These are phyloP conservation scores for Cladosporium sp. DNA, from an alignment of 2,329 filamentous ascomycete genomes.

Conservation along the genomic window DNA sequence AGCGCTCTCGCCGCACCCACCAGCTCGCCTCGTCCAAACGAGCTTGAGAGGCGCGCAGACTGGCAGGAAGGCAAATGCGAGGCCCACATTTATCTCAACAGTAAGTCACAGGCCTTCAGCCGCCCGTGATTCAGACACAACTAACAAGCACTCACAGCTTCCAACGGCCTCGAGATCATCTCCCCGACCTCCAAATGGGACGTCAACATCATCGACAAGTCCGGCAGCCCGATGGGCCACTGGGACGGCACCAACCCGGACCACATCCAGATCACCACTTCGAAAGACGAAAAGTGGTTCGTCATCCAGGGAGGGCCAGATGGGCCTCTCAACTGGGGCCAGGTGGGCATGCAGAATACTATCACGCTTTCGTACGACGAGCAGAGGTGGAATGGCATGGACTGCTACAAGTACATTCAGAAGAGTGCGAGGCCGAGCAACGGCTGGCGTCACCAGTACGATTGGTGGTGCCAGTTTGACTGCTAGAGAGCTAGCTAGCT, in stretches of 20 bases:
- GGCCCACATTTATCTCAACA: background rate
- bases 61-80: background rate
- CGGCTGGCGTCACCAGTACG: background rate
- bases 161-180: background rate
- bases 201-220: background rate
- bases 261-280: background rate
- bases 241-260: slow-evolving; percentile 6
- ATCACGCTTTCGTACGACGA: slow-evolving; percentile 2
- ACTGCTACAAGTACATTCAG: background rate
- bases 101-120: background rate
- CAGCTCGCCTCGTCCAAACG: background rate
- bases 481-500: background rate
- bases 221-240: background rate
- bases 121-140: background rate
- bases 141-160: background rate
- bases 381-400: slow-evolving; percentile 7
- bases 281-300: background rate
- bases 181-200: slow-evolving; percentile 1
- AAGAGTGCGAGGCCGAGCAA: slow-evolving; percentile 1
- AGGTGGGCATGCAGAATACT: background rate
- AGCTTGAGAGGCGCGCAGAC: background rate
- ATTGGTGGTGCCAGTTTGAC: slow-evolving; percentile 10
- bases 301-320: background rate
- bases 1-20: background rate
- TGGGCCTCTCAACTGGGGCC: background rate